These are phyloP conservation scores for Corynespora cassiicola DNA, from an alignment of 2,329 filamentous ascomycete genomes.

Conservation along the genomic window DNA sequence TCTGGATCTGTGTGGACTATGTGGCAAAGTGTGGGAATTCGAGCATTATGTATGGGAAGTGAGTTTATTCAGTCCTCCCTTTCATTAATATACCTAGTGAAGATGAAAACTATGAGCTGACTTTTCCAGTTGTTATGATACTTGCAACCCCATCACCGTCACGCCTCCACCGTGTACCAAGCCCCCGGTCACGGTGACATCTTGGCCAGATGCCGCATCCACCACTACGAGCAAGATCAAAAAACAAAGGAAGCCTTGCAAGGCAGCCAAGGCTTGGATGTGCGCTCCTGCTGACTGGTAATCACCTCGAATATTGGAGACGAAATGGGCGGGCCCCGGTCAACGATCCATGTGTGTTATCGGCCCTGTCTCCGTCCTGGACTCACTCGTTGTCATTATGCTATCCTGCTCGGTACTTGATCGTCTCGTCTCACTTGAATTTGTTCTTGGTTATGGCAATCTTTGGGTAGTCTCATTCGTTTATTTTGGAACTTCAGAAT, in stretches of 20 bases:
- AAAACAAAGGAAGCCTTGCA: constrained; percentile 4
- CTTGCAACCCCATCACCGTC: constrained; percentile 1
- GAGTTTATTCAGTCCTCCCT: neutral
- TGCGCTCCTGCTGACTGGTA: constrained; percentile 9
- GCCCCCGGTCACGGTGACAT: neutral
- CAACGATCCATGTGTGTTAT: neutral
- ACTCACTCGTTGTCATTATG: neutral
- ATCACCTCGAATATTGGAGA: neutral
- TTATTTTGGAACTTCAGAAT: neutral
- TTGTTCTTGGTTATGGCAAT: too few relatives aligned
- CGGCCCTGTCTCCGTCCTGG: neutral
- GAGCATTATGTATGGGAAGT: constrained; percentile 9
- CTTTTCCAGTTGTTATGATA: constrained; percentile 5
- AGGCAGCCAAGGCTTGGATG: constrained; percentile 6
- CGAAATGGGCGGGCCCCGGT: neutral
- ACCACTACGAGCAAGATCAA: neutral
- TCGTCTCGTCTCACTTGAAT: too few relatives aligned
- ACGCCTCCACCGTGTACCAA: constrained; percentile 4
- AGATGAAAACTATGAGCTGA: too few relatives aligned
- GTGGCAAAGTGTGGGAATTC: constrained; percentile 3
- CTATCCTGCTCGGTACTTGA: too few relatives aligned
- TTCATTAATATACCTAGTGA: neutral
- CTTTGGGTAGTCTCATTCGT: too few relatives aligned
- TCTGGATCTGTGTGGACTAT: constrained; percentile 10
- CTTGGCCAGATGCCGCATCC: neutral